A percentile compares a stretch with the other conserved stretches of the same genome.
These are phyloP conservation scores for Nematodospora valgi DNA, from an alignment of 805 yeast genomes.

Conservation along the genomic window DNA sequence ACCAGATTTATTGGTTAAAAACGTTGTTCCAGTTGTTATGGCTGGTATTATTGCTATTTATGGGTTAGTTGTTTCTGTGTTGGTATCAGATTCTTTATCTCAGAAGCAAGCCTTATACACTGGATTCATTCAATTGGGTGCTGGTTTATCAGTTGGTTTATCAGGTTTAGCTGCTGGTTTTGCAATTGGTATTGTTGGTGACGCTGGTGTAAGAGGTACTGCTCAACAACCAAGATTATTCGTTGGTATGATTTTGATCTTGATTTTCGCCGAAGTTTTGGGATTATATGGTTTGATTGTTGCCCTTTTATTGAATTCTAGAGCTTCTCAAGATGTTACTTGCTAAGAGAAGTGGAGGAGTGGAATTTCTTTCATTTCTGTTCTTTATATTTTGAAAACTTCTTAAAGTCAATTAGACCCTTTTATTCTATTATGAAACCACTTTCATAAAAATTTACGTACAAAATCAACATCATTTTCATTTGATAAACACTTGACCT, in stretches of 20 bases:
- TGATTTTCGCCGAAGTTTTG: slow-evolving; percentile 98
- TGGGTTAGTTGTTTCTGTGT: slow-evolving; percentile 93
- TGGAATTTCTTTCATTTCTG: too few relatives aligned
- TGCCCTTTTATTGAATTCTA: slow-evolving; percentile 94
- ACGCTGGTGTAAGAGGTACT: slow-evolving; percentile 98
- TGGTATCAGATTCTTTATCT: slow-evolving; percentile 83
- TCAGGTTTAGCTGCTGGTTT: slow-evolving; percentile 98
- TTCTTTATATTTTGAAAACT: neutral
- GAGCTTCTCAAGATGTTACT: slow-evolving; percentile 89
- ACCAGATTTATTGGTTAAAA: slow-evolving; percentile 92
- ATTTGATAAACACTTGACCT: slow-evolving; percentile 32
- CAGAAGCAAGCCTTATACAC: slow-evolving; percentile 93
- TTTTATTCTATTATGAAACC: neutral
- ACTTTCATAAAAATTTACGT: too few relatives aligned
- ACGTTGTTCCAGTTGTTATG: slow-evolving; percentile 96
- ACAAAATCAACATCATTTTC: too few relatives aligned
- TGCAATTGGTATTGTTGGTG: slow-evolving; percentile 99
- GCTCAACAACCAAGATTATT: slow-evolving; percentile 98
- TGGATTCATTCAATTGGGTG: slow-evolving; percentile 97
- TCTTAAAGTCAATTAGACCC: too few relatives aligned
- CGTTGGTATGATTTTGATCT: slow-evolving; percentile 97
- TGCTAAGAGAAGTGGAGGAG: slow-evolving; percentile 51
- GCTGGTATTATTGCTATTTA: slow-evolving; percentile 99
- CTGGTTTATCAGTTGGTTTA: slow-evolving; percentile 95
- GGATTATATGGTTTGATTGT: slow-evolving; percentile 99